Conservation (phyloP, 2,329 filamentous ascomycete genomes). For the Aspergillus candidus region DNA sequence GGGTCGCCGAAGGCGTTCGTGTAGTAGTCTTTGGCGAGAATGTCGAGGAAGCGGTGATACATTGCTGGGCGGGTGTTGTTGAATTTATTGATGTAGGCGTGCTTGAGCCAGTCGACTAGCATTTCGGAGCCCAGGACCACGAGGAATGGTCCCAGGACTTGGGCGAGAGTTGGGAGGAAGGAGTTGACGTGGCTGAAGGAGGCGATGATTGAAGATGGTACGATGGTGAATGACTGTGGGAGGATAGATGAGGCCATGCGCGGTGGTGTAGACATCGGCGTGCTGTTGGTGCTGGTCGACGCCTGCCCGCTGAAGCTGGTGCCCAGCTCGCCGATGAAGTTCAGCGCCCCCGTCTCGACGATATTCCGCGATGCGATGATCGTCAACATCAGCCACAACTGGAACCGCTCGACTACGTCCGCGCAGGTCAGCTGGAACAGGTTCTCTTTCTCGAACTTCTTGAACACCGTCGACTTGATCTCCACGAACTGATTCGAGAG, state of each 20-base stretch:
- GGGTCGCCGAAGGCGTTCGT: constrained; percentile 90
- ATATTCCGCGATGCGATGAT: constrained; percentile 96
- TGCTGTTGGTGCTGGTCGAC: constrained; percentile 38
- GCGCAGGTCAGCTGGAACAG: constrained; percentile 94
- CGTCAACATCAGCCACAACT: constrained; percentile 93
- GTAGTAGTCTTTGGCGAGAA: constrained; percentile 96
- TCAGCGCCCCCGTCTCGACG: constrained; percentile 86
- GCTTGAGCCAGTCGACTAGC: constrained; percentile 94
- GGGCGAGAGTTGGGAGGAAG: constrained; percentile 50
- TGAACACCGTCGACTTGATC: constrained; percentile 97
- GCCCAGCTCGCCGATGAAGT: constrained; percentile 40
- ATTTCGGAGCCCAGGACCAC: constrained; percentile 95
- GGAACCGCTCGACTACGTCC: constrained; percentile 93
- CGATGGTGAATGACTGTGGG: constrained; percentile 81
- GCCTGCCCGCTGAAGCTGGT: constrained; percentile 25
- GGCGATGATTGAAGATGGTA: constrained; percentile 50
- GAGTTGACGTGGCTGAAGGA: constrained; percentile 40
- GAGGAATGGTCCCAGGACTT: constrained; percentile 86
- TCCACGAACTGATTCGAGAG: constrained; percentile 98
- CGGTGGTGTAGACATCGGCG: constrained; percentile 54
- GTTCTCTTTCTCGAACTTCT: constrained; percentile 97
- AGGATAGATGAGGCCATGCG: constrained; percentile 61
- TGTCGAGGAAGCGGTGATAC: constrained; percentile 84
- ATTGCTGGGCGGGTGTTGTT: constrained; percentile 92
- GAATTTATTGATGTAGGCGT: constrained; percentile 97